Evolutionary conservation across 768 basidiomycete species (phyloP), one percentile per base, ranked within the genome.

Genomic region (Termitomyces sp.): DNA sequence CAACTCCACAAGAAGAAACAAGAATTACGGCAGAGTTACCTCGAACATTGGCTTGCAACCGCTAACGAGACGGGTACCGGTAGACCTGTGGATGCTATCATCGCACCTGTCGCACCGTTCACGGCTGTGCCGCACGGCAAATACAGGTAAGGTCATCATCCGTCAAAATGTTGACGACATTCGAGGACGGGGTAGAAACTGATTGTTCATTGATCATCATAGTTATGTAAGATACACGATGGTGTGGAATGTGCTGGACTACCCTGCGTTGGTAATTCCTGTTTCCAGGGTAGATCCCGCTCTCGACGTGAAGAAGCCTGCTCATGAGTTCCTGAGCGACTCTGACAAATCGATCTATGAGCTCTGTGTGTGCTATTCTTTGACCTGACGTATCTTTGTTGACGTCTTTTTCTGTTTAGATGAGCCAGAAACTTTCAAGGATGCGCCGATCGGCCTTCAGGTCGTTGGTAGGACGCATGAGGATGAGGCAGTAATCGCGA

Each of bases 41-140:
- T 88, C 48, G 79, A 84, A 48, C 71, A 81, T 50, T 91, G 89
- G 89, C 78, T 85, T 52, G 74, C 71, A 5, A 87, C 85, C 0
- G 71, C 64, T 13, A 61, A 55, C 0, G 50, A 64, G 14, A 91
- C 89, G 0, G 82, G 81, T 0, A 92, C 88, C 0, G 88, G 86
- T 1, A 72, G 91, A 2, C 86, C 89, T 5, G 80, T 92, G 5
- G 91, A 93, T 67, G 89, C 86, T 1, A 82, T 93, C 63, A 86
- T 93, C 36, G 72, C 77, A 2, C 87, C 91, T 26, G 77, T 74
- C 2, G 85, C 86, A 2, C 77, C 88, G 2, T 85, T 74, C 66
- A 72, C 78, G 0, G 86, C 90, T 1, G 72, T 82, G 5, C 88
- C 85, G 12, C 89, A 90, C 65, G 88, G 88, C 18, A 68, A 68